phyloP scores from a whole-genome alignment of 495 filamentous ascomycete species.

The Aspergillus nanangensis region DNA sequence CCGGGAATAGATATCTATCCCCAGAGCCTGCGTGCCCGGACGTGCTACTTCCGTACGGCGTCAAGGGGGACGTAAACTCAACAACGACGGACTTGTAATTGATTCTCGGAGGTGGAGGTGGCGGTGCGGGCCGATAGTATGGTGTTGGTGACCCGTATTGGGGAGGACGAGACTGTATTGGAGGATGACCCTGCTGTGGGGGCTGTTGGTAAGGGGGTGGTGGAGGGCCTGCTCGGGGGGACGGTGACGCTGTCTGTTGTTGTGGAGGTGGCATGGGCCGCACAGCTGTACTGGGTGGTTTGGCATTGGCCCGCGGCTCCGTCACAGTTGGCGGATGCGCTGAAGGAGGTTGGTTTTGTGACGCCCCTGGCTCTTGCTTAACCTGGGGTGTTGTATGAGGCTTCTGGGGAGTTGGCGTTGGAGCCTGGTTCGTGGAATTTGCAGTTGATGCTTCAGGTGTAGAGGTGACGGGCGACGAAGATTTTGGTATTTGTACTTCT shows the following conservation, averaged over 20 bases:
- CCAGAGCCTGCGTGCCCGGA: slow-evolving; percentile 66
- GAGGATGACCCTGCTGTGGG: slow-evolving; percentile 27
- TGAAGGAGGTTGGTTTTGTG: slow-evolving; percentile 12
- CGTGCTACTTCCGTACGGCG: slow-evolving; percentile 42
- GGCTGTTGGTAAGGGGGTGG: slow-evolving; percentile 28
- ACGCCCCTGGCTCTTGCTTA: slow-evolving; percentile 30
- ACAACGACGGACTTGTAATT: slow-evolving; percentile 74
- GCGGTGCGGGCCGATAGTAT: slow-evolving; percentile 32
- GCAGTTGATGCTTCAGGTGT: slow-evolving; percentile 16
- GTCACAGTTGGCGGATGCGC: slow-evolving; percentile 15
- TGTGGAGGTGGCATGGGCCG: slow-evolving; percentile 10
- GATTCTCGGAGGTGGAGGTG: slow-evolving; percentile 33
- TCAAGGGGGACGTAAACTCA: slow-evolving; percentile 62
- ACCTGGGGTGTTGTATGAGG: slow-evolving; percentile 15
- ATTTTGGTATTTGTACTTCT: slow-evolving; percentile 22
- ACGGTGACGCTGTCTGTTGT: slow-evolving; percentile 18
- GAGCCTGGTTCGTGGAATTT: slow-evolving; percentile 16
- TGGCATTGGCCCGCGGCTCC: slow-evolving; percentile 4
- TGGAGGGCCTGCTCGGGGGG: slow-evolving; percentile 26
- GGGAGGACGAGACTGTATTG: slow-evolving; percentile 36
- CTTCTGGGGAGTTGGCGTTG: slow-evolving; percentile 16
- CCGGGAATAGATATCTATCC: slow-evolving; percentile 87
- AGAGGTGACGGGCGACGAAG: slow-evolving; percentile 28
- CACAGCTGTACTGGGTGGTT: slow-evolving; percentile 6
- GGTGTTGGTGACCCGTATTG: slow-evolving; percentile 30